Evolutionary conservation across 2,329 filamentous ascomycete species (phyloP).

Genomic region (Huntiella bhutanensis): DNA sequence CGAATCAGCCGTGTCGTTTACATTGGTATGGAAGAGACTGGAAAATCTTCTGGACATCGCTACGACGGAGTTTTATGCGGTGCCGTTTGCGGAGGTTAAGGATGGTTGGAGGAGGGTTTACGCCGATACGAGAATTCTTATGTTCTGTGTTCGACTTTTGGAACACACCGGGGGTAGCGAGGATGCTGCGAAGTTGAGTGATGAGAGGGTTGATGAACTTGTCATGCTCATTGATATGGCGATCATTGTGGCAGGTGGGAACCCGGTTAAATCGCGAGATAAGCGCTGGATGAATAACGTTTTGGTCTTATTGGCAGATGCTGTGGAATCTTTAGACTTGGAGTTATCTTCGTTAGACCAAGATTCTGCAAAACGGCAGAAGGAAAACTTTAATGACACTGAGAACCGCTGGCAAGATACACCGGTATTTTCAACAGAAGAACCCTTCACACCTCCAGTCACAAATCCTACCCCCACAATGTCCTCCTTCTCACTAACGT

Average conservation of each 20-base stretch:
- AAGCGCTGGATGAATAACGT: constrained; percentile 10
- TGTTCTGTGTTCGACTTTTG: constrained; percentile 26
- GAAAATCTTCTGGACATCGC: constrained; percentile 9
- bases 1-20: background rate
- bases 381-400: background rate
- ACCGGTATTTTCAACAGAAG: constrained; percentile 5
- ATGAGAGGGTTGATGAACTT: constrained; percentile 28
- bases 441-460: constrained; percentile 24
- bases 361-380: background rate
- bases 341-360: constrained; percentile 4
- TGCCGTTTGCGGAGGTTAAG: constrained; percentile 25
- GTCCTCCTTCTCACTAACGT: constrained; percentile 31
- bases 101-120: constrained; percentile 51
- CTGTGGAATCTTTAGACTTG: background rate
- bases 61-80: constrained; percentile 8
- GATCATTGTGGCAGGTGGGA: constrained; percentile 35
- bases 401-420: constrained; percentile 12
- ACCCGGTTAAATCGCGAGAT: constrained; percentile 14
- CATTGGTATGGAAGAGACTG: constrained; percentile 4
- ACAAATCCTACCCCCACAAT: constrained; percentile 23
- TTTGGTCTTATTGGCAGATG: constrained; percentile 9
- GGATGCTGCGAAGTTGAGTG: background rate
- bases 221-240: constrained; percentile 55
- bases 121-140: constrained; percentile 49
- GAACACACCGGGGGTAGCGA: background rate